These are phyloP conservation scores for Vitis hybrid DNA, from an alignment of 177 flowering plant genomes.

Conservation along the genomic window DNA sequence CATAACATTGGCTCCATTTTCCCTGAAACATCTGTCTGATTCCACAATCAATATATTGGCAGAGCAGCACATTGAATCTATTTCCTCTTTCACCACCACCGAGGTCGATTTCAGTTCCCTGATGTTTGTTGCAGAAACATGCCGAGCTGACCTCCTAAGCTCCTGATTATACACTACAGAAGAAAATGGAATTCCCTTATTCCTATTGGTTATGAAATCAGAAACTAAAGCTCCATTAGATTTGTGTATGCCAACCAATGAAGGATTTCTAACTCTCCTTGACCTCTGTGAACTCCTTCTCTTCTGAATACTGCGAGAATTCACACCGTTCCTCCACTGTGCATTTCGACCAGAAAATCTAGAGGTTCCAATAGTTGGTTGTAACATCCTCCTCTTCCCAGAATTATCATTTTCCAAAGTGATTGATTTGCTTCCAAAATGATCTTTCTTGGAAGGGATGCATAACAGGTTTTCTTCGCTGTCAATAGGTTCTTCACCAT, in stretches of 20 bases:
- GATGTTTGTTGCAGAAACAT: conserved; percentile 17
- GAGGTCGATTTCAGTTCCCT: conserved; percentile 30
- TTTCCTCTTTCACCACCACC: conserved; percentile 23
- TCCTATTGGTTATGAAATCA: conserved; percentile 27
- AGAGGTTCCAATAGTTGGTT: conserved; percentile 16
- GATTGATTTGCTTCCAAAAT: neutral
- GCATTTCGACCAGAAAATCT: conserved; percentile 25
- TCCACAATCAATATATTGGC: conserved; percentile 65
- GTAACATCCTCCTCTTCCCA: conserved; percentile 11
- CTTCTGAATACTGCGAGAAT: conserved; percentile 37
- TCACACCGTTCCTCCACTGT: conserved; percentile 25
- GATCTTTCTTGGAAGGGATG: conserved; percentile 10
- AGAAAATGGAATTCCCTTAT: conserved; percentile 24
- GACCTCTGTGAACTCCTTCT: conserved; percentile 56
- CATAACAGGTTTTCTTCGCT: conserved; percentile 10
- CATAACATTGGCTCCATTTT: conserved; percentile 50
- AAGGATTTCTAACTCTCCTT: conserved; percentile 39
- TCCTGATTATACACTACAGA: conserved; percentile 23
- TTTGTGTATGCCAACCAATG: conserved; percentile 26
- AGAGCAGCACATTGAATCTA: conserved; percentile 41
- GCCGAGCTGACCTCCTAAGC: conserved; percentile 32
- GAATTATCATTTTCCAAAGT: conserved; percentile 15
- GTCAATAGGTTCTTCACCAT: conserved; percentile 13
- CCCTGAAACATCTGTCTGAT: conserved; percentile 69
- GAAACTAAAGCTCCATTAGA: conserved; percentile 27